Evolutionary conservation across 805 yeast genomes (phyloP).

Genomic region (Zygosaccharomyces siamensis): DNA sequence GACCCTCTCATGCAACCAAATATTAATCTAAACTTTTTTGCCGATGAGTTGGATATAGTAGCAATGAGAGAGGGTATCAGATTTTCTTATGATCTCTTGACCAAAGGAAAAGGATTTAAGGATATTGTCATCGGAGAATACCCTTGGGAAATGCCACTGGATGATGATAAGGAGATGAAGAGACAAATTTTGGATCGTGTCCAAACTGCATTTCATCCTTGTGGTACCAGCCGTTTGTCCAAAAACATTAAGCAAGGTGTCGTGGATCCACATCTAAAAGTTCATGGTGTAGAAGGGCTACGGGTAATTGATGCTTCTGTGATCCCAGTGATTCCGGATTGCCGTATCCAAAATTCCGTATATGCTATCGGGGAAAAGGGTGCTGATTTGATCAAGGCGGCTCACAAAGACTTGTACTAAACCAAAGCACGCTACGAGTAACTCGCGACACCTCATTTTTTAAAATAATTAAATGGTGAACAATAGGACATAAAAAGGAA

Average conservation of each 20-base stretch:
- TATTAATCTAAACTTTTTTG: conserved; percentile 27
- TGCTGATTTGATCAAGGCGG: conserved; percentile 27
- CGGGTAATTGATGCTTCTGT: conserved; percentile 35
- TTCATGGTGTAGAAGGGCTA: conserved; percentile 29
- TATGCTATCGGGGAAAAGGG: conserved; percentile 31
- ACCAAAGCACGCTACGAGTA: background rate
- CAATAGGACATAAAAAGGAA: background rate
- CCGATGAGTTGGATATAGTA: conserved; percentile 33
- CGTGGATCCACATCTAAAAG: conserved; percentile 31
- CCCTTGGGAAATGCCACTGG: conserved; percentile 33
- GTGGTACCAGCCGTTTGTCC: conserved; percentile 30
- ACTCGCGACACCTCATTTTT: too few relatives aligned
- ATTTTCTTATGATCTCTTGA: conserved; percentile 29
- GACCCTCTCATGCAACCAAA: conserved; percentile 28
- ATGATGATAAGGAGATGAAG: conserved; percentile 31
- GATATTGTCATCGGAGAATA: conserved; percentile 29
- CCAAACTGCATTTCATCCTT: conserved; percentile 35
- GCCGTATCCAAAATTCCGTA: conserved; percentile 30
- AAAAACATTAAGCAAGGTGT: conserved; percentile 21
- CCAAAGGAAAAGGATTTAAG: conserved; percentile 32
- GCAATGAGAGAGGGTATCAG: conserved; percentile 34
- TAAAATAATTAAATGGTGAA: too few relatives aligned
- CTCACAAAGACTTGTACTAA: conserved; percentile 13
- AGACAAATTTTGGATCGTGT: conserved; percentile 31
- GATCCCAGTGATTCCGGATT: conserved; percentile 33